These are phyloP conservation scores for Saccharomyces hybrid DNA, from an alignment of 1,139 yeast genomes.

Conservation along the genomic window DNA sequence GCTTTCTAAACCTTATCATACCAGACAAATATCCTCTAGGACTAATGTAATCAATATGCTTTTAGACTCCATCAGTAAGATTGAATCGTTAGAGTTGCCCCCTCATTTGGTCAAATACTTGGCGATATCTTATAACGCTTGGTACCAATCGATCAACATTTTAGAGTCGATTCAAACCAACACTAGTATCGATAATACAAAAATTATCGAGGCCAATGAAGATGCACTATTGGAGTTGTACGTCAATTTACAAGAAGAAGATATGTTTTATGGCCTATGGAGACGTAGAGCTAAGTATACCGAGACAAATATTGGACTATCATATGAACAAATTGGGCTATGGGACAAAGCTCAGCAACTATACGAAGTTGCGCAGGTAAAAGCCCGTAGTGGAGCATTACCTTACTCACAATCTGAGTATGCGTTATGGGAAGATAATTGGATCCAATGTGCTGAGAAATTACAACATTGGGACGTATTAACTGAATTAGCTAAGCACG, in stretches of 20 bases:
- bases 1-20: constrained; percentile 84
- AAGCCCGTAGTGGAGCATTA: constrained; percentile 89
- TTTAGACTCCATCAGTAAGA: constrained; percentile 69
- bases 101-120: constrained; percentile 89
- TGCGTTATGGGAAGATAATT: constrained; percentile 96
- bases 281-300: constrained; percentile 89
- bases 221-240: constrained; percentile 90
- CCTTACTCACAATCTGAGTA: constrained; percentile 96
- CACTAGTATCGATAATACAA: constrained; percentile 59
- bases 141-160: constrained; percentile 83
- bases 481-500: constrained; percentile 95
- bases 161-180: constrained; percentile 68
- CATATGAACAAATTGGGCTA: constrained; percentile 90
- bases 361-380: constrained; percentile 95
- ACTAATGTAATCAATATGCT: constrained; percentile 85
- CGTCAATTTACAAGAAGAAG: constrained; percentile 85
- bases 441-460: constrained; percentile 96
- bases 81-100: constrained; percentile 74
- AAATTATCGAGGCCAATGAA: constrained; percentile 75
- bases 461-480: constrained; percentile 97
- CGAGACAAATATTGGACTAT: constrained; percentile 86
- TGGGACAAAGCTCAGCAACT: constrained; percentile 93
- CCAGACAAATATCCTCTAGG: constrained; percentile 76
- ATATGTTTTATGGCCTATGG: constrained; percentile 97
- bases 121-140: constrained; percentile 80